Base-by-base conservation (phyloP, 116 monocot species). In the Papilionanthe hybrid region DNA sequence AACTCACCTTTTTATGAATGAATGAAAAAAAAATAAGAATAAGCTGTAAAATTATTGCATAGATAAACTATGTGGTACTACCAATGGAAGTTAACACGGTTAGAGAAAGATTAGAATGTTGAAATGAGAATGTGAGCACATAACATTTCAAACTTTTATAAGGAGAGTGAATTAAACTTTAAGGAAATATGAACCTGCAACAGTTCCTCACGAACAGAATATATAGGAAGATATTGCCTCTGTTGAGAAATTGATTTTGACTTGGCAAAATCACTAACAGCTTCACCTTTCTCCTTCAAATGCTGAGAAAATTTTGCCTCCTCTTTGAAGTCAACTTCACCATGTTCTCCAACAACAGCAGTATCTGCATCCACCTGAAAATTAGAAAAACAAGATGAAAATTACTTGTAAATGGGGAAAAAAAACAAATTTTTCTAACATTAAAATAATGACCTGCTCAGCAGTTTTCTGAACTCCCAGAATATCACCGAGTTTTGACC, bases 401-500 rank as follows among this genome's bases (percentile, higher is more conserved):
- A 3, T 44, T n/a, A 22, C 42, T 44, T 27, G 73, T 8, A 0
- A 73, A 44, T 43, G 13, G 7, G 22, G 44, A 73, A 44, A 43
- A n/a, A 37, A 37, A 29, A 22, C 44, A 44, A 45, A 73, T 71
- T 71, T n/a, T 73, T 73, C 22, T 37, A 12, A 32, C 11, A 37
- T 32, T 37, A 73, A 44, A 44, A 73, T 43, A 81, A 19, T 6
- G 25, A 96, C 96, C 96, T 96, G 94, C 72, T 96, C 94, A 65
- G 90, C 89, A 23, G 89, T 89, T 80, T 96, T 96, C 79, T 96
- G 90, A 66, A 96, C 96, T 2, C 96, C 96, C 76, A 96, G 85
- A 45, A 96, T 96, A 68, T 96, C 84, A 71, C 96, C 94, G 72
- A 96, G 93, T 79, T 96, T 96, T 72, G 96, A 96, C 69, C 96